phyloP scores from a whole-genome alignment of 139 green algal genomes.

The Microglena sp. region DNA sequence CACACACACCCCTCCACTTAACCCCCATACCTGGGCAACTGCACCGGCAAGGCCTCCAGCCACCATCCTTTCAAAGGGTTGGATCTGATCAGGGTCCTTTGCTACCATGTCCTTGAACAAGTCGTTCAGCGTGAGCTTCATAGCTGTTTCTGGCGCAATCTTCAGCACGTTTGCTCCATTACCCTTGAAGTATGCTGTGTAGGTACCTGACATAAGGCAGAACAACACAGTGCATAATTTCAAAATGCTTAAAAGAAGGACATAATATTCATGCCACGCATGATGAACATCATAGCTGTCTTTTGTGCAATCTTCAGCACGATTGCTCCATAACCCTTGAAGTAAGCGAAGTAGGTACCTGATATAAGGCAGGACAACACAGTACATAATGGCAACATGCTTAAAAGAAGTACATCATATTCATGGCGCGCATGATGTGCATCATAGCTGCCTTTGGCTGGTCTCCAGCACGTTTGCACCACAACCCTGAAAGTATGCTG shows the following conservation, averaged over 20 bases:
- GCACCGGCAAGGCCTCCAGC: slow-evolving; percentile 59
- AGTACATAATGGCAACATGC: too few relatives aligned
- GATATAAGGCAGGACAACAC: too few relatives aligned
- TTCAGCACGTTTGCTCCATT: slow-evolving; percentile 91
- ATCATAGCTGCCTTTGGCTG: too few relatives aligned
- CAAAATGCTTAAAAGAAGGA: too few relatives aligned
- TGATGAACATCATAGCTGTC: slow-evolving; percentile 77
- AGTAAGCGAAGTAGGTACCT: slow-evolving; percentile 63
- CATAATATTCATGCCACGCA: too few relatives aligned
- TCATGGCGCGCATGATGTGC: too few relatives aligned
- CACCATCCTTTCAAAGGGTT: slow-evolving; percentile 40
- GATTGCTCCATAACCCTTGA: slow-evolving; percentile 84
- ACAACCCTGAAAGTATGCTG: too few relatives aligned
- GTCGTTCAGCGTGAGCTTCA: slow-evolving; percentile 80
- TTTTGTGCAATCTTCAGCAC: slow-evolving; percentile 87
- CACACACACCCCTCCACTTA: background rate
- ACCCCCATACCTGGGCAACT: slow-evolving; percentile 42
- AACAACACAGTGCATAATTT: background rate
- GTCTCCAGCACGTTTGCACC: too few relatives aligned
- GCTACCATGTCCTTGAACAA: slow-evolving; percentile 51
- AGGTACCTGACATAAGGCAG: background rate
- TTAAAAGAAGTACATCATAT: too few relatives aligned
- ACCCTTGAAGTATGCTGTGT: slow-evolving; percentile 66
- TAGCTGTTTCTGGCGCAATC: slow-evolving; percentile 80
- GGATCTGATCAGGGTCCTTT: slow-evolving; percentile 46